Percentiles rank a stretch among this genome's conserved stretches.
These are phyloP conservation scores for Artemisia argyi DNA, from an alignment of 129 eudicot genomes.

Conservation along the genomic window DNA sequence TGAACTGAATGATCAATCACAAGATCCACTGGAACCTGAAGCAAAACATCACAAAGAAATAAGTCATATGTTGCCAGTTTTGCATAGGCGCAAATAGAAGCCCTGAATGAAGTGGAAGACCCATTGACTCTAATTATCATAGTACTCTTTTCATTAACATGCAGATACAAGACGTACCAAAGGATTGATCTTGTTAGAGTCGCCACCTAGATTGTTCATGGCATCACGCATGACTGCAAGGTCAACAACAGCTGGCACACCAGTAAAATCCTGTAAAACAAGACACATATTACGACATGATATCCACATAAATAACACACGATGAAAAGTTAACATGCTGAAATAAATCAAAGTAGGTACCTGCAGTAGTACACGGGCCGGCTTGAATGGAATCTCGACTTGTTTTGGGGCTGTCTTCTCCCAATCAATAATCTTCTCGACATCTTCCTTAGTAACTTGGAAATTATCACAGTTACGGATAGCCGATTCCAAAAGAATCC, in stretches of 20 bases:
- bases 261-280: slow-evolving; percentile 80
- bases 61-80: background rate
- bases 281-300: background rate
- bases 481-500: slow-evolving; percentile 88
- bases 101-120: background rate
- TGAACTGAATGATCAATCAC: slow-evolving; percentile 97
- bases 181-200: slow-evolving; percentile 92
- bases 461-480: slow-evolving; percentile 89
- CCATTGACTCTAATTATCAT: background rate
- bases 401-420: slow-evolving; percentile 80
- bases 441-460: slow-evolving; percentile 90
- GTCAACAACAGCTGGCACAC: slow-evolving; percentile 98
- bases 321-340: slow-evolving; percentile 11
- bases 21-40: slow-evolving; percentile 96
- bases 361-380: slow-evolving; percentile 96
- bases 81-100: background rate
- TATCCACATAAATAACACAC: background rate
- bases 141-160: background rate
- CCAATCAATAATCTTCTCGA: slow-evolving; percentile 92
- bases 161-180: slow-evolving; percentile 53
- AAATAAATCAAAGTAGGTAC: slow-evolving; percentile 34
- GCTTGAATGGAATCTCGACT: slow-evolving; percentile 96
- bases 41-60: slow-evolving; percentile 21
- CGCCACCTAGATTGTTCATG: slow-evolving; percentile 91
- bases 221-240: slow-evolving; percentile 98